Evolutionary conservation across 2,329 filamentous ascomycete species (phyloP).

Genomic region (Xylariaceae sp.): DNA sequence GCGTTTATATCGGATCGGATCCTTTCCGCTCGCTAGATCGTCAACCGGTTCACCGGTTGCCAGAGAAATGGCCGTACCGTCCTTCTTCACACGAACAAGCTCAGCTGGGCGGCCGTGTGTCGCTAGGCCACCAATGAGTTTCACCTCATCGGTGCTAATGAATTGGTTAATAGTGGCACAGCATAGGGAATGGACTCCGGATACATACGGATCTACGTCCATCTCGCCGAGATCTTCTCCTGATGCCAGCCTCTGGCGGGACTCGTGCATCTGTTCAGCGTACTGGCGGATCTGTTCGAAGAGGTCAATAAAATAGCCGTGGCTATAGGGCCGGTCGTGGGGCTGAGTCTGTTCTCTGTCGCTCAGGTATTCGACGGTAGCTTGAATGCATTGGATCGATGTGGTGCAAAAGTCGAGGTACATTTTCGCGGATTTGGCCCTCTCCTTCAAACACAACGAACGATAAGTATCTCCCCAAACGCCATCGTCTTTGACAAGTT

Average conservation of each 20-base stretch:
- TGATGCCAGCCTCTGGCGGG: constrained; percentile 59
- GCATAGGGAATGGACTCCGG: constrained; percentile 12
- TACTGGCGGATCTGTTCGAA: constrained; percentile 90
- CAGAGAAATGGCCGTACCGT: constrained; percentile 74
- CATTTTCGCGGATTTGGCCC: constrained; percentile 61
- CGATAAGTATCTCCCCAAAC: constrained; percentile 62
- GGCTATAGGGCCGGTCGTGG: constrained; percentile 84
- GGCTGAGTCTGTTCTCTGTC: constrained; percentile 82
- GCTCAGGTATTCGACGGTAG: constrained; percentile 78
- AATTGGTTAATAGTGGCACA: constrained; percentile 25
- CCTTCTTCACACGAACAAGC: constrained; percentile 74
- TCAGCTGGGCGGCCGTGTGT: constrained; percentile 79
- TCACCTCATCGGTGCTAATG: constrained; percentile 59
- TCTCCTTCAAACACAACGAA: constrained; percentile 70
- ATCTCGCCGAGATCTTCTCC: constrained; percentile 48
- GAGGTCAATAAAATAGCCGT: constrained; percentile 94
- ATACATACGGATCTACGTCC: constrained; percentile 54
- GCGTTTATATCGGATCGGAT: constrained; percentile 54
- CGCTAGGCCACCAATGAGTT: constrained; percentile 73
- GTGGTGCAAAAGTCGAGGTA: constrained; percentile 88
- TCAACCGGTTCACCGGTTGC: constrained; percentile 63
- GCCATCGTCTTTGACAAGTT: constrained; percentile 46
- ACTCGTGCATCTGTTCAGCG: constrained; percentile 74
- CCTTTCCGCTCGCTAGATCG: constrained; percentile 44
- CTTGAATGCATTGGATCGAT: constrained; percentile 84